Evolutionary conservation across 768 basidiomycete species (phyloP), one percentile per base, ranked within the genome.

Genomic region (Leccinum variicolor): DNA sequence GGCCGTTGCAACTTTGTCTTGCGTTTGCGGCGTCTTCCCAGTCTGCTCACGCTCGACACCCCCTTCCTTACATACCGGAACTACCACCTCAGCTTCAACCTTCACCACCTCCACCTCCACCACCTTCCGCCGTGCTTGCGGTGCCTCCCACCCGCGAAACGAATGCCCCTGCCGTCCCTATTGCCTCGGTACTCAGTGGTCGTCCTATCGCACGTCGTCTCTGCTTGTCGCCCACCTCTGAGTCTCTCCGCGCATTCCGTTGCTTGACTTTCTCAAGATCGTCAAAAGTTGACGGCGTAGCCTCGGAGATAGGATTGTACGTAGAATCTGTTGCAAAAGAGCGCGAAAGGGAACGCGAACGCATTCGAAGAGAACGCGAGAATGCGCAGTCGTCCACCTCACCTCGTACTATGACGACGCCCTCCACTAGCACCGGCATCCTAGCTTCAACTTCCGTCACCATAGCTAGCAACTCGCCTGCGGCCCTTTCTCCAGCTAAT

Each of bases 261-360:
- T 74, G 78, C 4, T 68, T 90, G 21, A 80, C 84, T 0, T 73
- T 84, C 17, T 78, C 80, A 1, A 79, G 78, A 50, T 74, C 76
- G 6, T 79, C 77, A 51, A 80, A 80, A 53, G 71, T 87, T 11
- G 76, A 77, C 19, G 74, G 71, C 6, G 79, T 86, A 6, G 87
- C 87, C 2, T 66, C 75, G 3, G 84, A 89, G 66, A 80, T 89
- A 17, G 82, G 84, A 29, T 76, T 76, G 2, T 92, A 89, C 63
- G 87, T 93, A 6, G 92, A 93, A 55, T 80, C 81, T 9, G 81
- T 92, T 6, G 85, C 84, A 4, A 83, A 82, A 60, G 92, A 93
- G 64, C 77, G 92, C 17, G 92, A 93, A 59, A 77, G 79, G 56
- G 91, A 94, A 69, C 78, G 89, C 6, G 90, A 92, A 62, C 78